Base-by-base conservation (phyloP, 2,329 filamentous ascomycete genomes). In the Sclerotinia sclerotiorum region DNA sequence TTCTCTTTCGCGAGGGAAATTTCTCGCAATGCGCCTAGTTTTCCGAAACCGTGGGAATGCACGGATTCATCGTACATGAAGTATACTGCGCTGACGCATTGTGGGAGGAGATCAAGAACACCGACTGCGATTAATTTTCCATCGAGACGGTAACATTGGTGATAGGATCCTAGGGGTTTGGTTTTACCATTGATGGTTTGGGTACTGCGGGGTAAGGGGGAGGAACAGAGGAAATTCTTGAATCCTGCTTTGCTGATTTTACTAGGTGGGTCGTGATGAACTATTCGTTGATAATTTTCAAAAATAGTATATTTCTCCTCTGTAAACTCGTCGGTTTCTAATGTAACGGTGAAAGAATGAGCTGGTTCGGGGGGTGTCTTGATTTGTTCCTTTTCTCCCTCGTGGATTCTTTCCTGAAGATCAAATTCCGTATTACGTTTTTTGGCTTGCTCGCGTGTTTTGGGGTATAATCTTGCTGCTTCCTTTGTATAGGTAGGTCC, bases 61-160 rank as follows among this genome's bases (percentile, higher is more conserved):
- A 93, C 87, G 71, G 90, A 90, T 74, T 89, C 87, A 74, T 94
- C 86, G 75, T 95, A 95, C 70, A 95, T 80, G 76, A 95, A 92
- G 79, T 95, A 95, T 15, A 95, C 92, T 5, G 90, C 90, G 74
- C 91, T 94, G 62, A 95, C 90, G 72, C 87, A 89, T 69, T 92
- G 82, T 0, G 92, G 92, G 1, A 95, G 81, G 11, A 95, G 82
- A 76, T 95, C 92, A 6, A 95, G 81, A 1, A 95, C 89, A 0
- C 89, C 89, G 71, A 95, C 84, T 2, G 92, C 92, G 32, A 94
- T 87, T 19, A 95, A 82, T 62, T 87, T 83, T 29, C 90, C 91
- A 75, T 95, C 90, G 3, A 95, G 81, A 42, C 91, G 85, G 77
- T 94, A 94, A 79, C 90, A 93, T 76, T 94, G 91, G 74, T 95